Percentiles rank a stretch among this genome's conserved stretches.
These are phyloP conservation scores for Dipodascus geniculatus DNA, from an alignment of 805 yeast species.

Conservation along the genomic window DNA sequence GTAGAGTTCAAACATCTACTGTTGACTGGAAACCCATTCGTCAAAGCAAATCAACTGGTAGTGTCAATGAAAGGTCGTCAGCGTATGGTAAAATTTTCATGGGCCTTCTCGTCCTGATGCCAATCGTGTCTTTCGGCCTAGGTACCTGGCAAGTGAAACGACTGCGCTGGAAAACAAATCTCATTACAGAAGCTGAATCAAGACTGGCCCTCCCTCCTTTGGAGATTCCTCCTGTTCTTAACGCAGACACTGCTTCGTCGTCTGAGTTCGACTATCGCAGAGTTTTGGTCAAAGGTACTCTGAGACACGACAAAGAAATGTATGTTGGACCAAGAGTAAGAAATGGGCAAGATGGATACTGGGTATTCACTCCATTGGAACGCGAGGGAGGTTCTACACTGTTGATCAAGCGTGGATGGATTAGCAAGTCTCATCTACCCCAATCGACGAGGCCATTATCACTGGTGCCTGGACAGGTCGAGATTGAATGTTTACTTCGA, in stretches of 20 bases:
- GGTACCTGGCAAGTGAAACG: constrained; percentile 92
- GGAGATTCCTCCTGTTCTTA: constrained; percentile 44
- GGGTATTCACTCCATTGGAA: constrained; percentile 69
- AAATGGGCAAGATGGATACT: constrained; percentile 66
- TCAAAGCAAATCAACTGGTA: constrained; percentile 24
- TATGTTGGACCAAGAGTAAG: constrained; percentile 82
- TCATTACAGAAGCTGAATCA: constrained; percentile 76
- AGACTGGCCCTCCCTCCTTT: constrained; percentile 62
- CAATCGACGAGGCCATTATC: constrained; percentile 48
- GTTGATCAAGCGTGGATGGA: constrained; percentile 87
- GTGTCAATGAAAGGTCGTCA: constrained; percentile 2
- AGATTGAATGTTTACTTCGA: constrained; percentile 63
- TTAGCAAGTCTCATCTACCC: constrained; percentile 44
- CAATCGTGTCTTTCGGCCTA: constrained; percentile 68
- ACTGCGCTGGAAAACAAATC: constrained; percentile 74
- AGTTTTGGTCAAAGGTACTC: constrained; percentile 65
- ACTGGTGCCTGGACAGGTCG: constrained; percentile 59
- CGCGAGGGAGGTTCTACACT: constrained; percentile 71
- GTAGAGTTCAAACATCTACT: constrained; percentile 14
- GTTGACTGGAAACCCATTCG: constrained; percentile 79
- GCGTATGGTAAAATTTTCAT: constrained; percentile 20
- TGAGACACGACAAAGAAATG: constrained; percentile 75
- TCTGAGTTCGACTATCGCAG: constrained; percentile 68
- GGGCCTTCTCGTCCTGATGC: constrained; percentile 54
- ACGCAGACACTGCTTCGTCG: constrained; percentile 45